phyloP scores from a whole-genome alignment of 306 rosid genomes.

The Luffa aegyptiaca region DNA sequence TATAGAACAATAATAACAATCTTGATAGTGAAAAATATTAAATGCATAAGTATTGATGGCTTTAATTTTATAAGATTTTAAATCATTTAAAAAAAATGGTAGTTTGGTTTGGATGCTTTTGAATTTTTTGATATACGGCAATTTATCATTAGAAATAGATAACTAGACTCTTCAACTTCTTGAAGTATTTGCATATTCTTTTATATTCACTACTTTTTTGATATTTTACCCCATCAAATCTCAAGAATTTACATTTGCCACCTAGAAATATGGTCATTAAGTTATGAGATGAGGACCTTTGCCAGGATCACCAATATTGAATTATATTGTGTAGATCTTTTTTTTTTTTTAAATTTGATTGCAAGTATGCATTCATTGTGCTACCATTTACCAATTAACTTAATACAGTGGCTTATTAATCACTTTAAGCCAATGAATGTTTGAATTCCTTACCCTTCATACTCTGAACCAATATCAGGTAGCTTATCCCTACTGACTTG shows the following conservation, averaged over 20 bases:
- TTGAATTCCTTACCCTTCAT: constrained; percentile 42
- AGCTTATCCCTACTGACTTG: constrained; percentile 56
- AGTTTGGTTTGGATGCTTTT: neutral
- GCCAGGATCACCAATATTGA: neutral
- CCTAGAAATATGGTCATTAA: neutral
- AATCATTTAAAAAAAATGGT: neutral
- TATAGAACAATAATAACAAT: neutral
- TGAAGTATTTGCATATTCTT: neutral
- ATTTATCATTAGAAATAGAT: neutral
- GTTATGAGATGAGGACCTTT: neutral
- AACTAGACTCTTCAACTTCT: neutral
- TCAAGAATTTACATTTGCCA: neutral
- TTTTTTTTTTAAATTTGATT: neutral
- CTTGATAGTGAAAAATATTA: neutral
- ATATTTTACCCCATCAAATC: neutral
- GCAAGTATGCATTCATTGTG: neutral
- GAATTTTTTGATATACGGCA: neutral
- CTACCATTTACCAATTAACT: neutral
- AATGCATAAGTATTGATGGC: neutral
- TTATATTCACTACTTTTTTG: neutral
- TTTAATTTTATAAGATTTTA: neutral
- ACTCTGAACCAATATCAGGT: constrained; percentile 55
- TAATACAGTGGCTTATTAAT: neutral
- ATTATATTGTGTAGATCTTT: neutral
- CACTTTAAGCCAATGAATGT: neutral